Evolutionary conservation across 2,329 filamentous ascomycete genomes (phyloP).

Genomic region (Mycosphaerella arachidis): DNA sequence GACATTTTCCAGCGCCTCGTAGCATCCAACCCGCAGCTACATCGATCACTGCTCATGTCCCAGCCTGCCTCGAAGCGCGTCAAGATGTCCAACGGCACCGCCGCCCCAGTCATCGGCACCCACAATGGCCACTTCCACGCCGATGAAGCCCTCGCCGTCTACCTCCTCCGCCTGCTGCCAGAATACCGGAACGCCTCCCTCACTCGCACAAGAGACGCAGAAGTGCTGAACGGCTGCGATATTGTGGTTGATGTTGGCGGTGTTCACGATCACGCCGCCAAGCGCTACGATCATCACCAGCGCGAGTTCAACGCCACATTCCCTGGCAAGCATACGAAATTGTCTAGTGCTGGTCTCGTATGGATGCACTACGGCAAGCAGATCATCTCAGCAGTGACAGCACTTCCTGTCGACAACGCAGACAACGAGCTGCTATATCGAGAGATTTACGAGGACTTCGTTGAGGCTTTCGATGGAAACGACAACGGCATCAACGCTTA

Average conservation of each 20-base stretch:
- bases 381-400: slow-evolving; percentile 68
- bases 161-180: slow-evolving; percentile 87
- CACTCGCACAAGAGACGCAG: slow-evolving; percentile 81
- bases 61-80: slow-evolving; percentile 64
- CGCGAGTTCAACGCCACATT: slow-evolving; percentile 83
- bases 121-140: slow-evolving; percentile 99
- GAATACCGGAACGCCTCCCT: slow-evolving; percentile 69
- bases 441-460: slow-evolving; percentile 88
- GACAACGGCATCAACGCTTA: slow-evolving; percentile 90
- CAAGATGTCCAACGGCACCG: slow-evolving; percentile 59
- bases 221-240: slow-evolving; percentile 73
- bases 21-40: slow-evolving; percentile 12
- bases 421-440: slow-evolving; percentile 73
- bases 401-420: slow-evolving; percentile 55
- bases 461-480: slow-evolving; percentile 95
- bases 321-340: slow-evolving; percentile 76
- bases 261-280: slow-evolving; percentile 71
- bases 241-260: slow-evolving; percentile 98
- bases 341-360: slow-evolving; percentile 88
- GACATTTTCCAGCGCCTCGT: slow-evolving; percentile 11
- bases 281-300: slow-evolving; percentile 97
- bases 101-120: slow-evolving; percentile 66
- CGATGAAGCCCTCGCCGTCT: slow-evolving; percentile 93
- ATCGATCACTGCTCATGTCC: slow-evolving; percentile 20
- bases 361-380: slow-evolving; percentile 91